A percentile compares a stretch with the other conserved stretches of the same genome.
phyloP scores from a whole-genome alignment of 2,329 filamentous ascomycete genomes.

The Fusarium brachygibbosum region DNA sequence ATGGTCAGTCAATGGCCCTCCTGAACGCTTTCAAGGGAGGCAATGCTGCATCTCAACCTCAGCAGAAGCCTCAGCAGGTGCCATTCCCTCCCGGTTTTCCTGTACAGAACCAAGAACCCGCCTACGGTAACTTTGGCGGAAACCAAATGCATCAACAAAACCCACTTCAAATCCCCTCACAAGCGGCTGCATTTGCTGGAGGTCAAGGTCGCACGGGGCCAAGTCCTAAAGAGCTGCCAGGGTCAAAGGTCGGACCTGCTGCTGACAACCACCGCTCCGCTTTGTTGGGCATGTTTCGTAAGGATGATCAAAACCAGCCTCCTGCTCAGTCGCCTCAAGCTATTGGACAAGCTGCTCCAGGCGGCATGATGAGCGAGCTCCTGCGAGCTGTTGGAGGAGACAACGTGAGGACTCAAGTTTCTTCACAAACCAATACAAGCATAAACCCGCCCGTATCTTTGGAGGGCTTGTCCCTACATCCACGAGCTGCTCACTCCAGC shows the following conservation, averaged over 20 bases:
- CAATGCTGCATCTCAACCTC: slow-evolving; percentile 34
- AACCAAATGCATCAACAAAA: slow-evolving; percentile 21
- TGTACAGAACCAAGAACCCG: slow-evolving; percentile 28
- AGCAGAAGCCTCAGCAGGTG: slow-evolving; percentile 39
- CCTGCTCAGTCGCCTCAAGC: slow-evolving; percentile 22
- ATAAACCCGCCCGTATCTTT: slow-evolving; percentile 36
- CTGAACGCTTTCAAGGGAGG: slow-evolving; percentile 61
- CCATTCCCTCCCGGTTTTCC: slow-evolving; percentile 20
- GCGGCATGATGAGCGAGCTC: slow-evolving; percentile 42
- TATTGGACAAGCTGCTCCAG: slow-evolving; percentile 25
- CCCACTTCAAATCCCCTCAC: slow-evolving; percentile 19
- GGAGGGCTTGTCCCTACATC: slow-evolving; percentile 43
- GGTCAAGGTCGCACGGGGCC: slow-evolving; percentile 37
- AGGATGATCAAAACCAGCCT: slow-evolving; percentile 43
- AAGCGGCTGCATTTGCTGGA: slow-evolving; percentile 11
- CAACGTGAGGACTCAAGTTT: slow-evolving; percentile 20
- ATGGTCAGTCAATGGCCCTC: slow-evolving; percentile 59
- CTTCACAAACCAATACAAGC: slow-evolving; percentile 34
- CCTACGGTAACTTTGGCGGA: slow-evolving; percentile 27
- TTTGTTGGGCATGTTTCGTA: slow-evolving; percentile 69
- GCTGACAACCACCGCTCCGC: slow-evolving; percentile 60
- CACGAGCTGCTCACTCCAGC: slow-evolving; percentile 24
- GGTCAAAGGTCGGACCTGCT: slow-evolving; percentile 43
- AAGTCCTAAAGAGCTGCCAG: slow-evolving; percentile 49
- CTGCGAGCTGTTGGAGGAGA: slow-evolving; percentile 35